Evolutionary conservation across 495 filamentous ascomycete genomes (phyloP).

Genomic region (Parmelia sp.): DNA sequence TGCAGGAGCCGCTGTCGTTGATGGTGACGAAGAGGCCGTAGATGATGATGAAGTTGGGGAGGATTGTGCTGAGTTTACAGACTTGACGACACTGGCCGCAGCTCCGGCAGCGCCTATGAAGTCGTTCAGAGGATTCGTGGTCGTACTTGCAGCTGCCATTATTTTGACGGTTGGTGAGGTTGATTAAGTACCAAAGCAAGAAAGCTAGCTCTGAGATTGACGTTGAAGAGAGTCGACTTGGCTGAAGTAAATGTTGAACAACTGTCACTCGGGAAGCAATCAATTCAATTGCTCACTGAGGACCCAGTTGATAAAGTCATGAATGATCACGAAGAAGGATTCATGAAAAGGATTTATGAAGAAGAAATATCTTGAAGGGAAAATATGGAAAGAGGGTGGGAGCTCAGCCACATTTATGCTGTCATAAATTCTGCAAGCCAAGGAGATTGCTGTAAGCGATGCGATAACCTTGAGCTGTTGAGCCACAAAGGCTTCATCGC

Average conservation of each 20-base stretch:
- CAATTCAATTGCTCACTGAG: neutral
- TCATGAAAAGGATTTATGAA: neutral
- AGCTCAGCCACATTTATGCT: conserved; percentile 19
- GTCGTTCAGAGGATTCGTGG: conserved; percentile 22
- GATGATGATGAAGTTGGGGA: conserved; percentile 18
- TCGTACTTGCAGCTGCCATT: conserved; percentile 18
- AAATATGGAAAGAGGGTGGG: neutral
- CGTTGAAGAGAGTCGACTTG: neutral
- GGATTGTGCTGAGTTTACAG: conserved; percentile 16
- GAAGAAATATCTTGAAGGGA: neutral
- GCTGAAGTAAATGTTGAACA: neutral
- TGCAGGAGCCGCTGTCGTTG: conserved; percentile 19
- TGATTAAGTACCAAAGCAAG: conserved; percentile 7
- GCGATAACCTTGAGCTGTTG: neutral
- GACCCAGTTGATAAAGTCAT: no score
- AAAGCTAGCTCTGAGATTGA: conserved; percentile 2
- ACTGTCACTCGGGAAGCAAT: neutral
- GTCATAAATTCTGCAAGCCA: neutral
- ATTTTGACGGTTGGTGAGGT: neutral
- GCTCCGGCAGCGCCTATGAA: conserved; percentile 27
- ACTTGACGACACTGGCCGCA: conserved; percentile 19
- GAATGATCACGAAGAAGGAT: neutral
- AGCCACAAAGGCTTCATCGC: neutral
- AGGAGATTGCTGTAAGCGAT: neutral
- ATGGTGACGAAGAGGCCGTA: conserved; percentile 13